Base-by-base conservation (phyloP, 2,329 filamentous ascomycete genomes). In the Mollisia scopiformis region DNA sequence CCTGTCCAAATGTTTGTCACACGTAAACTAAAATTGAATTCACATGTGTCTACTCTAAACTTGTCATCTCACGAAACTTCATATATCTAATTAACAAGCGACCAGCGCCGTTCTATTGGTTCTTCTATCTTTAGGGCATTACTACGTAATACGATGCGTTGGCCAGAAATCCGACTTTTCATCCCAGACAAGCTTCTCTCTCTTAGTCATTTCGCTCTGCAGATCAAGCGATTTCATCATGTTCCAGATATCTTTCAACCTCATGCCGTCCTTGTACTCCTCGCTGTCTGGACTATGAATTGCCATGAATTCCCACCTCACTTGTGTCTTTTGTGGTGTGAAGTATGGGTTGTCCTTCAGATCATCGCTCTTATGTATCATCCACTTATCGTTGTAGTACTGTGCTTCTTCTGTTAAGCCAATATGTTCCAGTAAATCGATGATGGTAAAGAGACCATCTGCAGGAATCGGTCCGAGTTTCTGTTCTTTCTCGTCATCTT, bases 381-480 rank as follows among this genome's bases (percentile, higher is more conserved):
- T 14, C 41, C 41, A 59, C 19, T 41, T 59, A 37, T 30, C 16
- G 16, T n/a, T 27, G n/a, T 59, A 59, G 25, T 41, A 55, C 23
- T 33, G 30, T 1, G 59, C 63, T 14, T 55, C 33, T 0, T 43
- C 47, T 23, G 41, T 19, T 1, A 68, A 19, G 2, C 47, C 54
- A 21, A 70, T 41, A 2, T 58, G 1, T 1, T 51, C 33, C 4
- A 70, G 41, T 1, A 69, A 30, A 4, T 63, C 57, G 2, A 63
- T 57, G 11, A 67, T 30, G 2, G 62, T 62, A 30, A 67, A 64
- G 8, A 23, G 21, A 1, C 21, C 23, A 11, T 67, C 62, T 8
- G 63, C 63, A 13, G 65, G 58, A n/a, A 64, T 41, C 4, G 64
- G 64, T 4, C 66, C 64, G 16, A 31, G 25, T 11, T 51, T 19